Conservation (phyloP, 2,329 filamentous ascomycete genomes). For the Cytospora paraplurivora region DNA sequence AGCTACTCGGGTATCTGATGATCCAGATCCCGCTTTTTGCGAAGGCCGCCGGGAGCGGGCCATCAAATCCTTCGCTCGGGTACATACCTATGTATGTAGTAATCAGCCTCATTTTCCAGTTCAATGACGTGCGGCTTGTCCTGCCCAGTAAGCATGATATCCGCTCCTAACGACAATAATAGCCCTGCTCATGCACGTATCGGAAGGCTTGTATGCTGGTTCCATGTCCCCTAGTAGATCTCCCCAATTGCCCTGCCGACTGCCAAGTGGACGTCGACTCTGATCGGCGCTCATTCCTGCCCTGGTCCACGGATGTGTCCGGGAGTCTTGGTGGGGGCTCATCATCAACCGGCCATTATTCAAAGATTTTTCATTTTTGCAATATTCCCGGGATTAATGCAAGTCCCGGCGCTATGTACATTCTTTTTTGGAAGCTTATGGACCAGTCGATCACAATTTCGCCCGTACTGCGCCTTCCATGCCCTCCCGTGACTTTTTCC, state of each 20-base stretch:
- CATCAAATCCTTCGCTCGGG: too few species aligned
- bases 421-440: neutral
- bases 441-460: neutral
- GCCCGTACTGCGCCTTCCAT: neutral
- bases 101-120: conserved; percentile 6
- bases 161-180: conserved; percentile 14
- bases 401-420: neutral
- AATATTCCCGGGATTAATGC: too few species aligned
- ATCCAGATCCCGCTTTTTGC: conserved; percentile 14
- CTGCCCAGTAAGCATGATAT: conserved; percentile 14
- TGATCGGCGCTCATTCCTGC: conserved; percentile 82
- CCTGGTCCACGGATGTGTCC: conserved; percentile 43
- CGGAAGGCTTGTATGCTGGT: neutral
- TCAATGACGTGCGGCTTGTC: conserved; percentile 16
- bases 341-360: conserved; percentile 71
- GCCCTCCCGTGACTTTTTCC: neutral
- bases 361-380: conserved; percentile 50
- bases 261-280: conserved; percentile 79
- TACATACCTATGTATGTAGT: neutral
- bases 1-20: conserved; percentile 8
- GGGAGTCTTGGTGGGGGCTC: conserved; percentile 63
- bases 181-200: conserved; percentile 16
- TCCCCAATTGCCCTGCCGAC: conserved; percentile 44
- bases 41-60: neutral
- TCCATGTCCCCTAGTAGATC: conserved; percentile 9